Evolutionary conservation across 1,139 yeast genomes (phyloP), one percentile per base, ranked within the genome.

Genomic region (Meyerozyma elateridarum): DNA sequence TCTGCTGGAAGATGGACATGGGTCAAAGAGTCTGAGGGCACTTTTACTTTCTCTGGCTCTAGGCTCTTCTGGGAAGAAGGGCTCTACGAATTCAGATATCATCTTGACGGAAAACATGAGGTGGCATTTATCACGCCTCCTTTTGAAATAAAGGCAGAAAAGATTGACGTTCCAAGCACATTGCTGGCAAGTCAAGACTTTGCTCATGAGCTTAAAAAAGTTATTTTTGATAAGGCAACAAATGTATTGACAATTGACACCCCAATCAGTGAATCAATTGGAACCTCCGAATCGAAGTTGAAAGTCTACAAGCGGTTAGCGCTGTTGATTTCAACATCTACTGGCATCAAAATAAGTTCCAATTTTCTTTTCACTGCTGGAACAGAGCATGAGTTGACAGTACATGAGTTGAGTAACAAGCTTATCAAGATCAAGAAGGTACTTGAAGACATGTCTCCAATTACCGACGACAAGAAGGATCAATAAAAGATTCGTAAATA

Each of bases 1-100:
- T 79, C 91, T 9, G 58, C 73, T 18, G 85, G 85, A 7, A 76
- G 84, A 45, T 85, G 95, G 95, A 52, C 68, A 20, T 79, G 77
- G 40, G 54, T 71, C 9, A 68, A 70, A 28, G 50, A 58, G 2
- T 54, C 56, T 4, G 45, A 53, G 4, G 93, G 93, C 1, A 44
- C 54, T n/a, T 65, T 75, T 8, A 59, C 48, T 6, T 85, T 85
- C 46, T 56, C 61, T 8, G 68, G 69, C 7, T 67, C 70, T 7
- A 59, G 70, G 31, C 57, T 81, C 29, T 70, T 70, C 46, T 82
- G 84, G 78, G 82, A 79, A 44, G 76, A 72, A 34, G 95, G 95
- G 0, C 65, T 76, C 25, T 85, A 78, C 54, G 93, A 85, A 54
- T 71, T 85, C 47, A 69, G 95, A 54, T 83, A 82, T 48, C 94